Base-by-base conservation (phyloP, 179 eudicot genomes). In the Nepenthes alata region DNA sequence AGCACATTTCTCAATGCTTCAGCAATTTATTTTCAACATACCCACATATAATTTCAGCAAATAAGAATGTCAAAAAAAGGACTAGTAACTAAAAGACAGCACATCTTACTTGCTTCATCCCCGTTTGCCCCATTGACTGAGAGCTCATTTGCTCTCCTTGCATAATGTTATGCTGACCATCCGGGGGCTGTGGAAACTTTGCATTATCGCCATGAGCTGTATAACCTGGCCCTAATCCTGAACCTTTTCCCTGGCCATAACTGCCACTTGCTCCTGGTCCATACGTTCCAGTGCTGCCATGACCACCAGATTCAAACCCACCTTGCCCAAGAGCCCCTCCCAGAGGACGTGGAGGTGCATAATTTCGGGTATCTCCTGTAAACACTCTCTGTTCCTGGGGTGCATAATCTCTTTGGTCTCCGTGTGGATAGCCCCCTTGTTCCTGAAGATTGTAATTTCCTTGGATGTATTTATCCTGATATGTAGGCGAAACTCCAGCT, bases 31-130 rank as follows among this genome's bases (percentile, higher is more conserved):
- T 41, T 41, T 41, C 45, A 7, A 41, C 8, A 41, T 25, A 25
- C 25, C 45, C 45, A 41, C 45, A 67, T 25, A 25, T 25, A 25
- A 11, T 11, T 9, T 15, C 35, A 57, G 47, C 66, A 44, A 65
- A 7, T 12, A 14, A n/a, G 41, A 35, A 2, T 2, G 15, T 25
- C 25, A 0, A 25, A 35, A 52, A 65, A 35, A 35, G 7, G 48
- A 48, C 12, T 8, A 15, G 13, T 11, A 50, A 13, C 4, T 50
- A 53, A 41, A 49, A 57, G 56, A 59, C 25, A 68, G 50, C 14
- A 51, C 10, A 49, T 35, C 76, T 71, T 77, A 78, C 84, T 67
- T 85, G 78, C 62, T 74, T 74, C 44, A 63, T 57, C 45, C 78
- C 73, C 36, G 73, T 51, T 53, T 74, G 73, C 16, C 64, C 63